Percentiles rank a stretch among this genome's conserved stretches.
Evolutionary conservation across 805 yeast genomes (phyloP).

Genomic region (Saturnispora sekii): DNA sequence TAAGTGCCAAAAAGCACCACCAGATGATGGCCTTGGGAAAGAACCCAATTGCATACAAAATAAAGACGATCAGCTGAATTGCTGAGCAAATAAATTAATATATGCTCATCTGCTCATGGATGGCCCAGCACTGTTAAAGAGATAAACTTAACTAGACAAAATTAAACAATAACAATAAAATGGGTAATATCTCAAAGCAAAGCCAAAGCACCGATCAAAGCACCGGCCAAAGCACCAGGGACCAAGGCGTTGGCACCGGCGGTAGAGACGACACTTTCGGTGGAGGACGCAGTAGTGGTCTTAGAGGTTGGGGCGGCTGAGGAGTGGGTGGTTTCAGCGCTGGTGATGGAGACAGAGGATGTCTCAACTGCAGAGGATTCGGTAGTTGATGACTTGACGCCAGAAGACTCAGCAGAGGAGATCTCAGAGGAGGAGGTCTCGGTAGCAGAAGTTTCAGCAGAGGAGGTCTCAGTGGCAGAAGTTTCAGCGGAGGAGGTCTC

Average conservation of each 20-base stretch:
- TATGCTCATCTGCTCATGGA: no score
- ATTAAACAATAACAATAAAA: neutral
- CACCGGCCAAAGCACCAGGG: conserved; percentile 15
- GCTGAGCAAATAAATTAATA: no score
- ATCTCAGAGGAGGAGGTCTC: conserved; percentile 1
- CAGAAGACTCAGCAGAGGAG: conserved; percentile 6
- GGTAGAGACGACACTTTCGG: conserved; percentile 2
- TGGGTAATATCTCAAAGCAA: conserved; percentile 14
- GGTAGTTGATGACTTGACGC: no score
- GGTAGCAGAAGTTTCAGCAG: conserved; percentile 7
- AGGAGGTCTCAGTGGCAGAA: conserved; percentile 5
- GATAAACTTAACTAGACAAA: neutral
- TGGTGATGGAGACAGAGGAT: neutral
- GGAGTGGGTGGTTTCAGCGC: neutral
- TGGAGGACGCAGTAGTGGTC: conserved; percentile 5
- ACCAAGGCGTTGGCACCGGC: conserved; percentile 15
- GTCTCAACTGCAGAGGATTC: conserved; percentile 1
- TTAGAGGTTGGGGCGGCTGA: conserved; percentile 6
- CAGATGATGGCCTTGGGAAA: no score
- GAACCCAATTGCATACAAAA: no score
- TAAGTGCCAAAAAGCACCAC: no score
- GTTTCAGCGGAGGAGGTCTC: conserved; percentile 4
- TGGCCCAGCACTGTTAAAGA: neutral
- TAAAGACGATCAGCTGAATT: no score
- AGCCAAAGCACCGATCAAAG: conserved; percentile 17